Conservation (phyloP, 306 rosid genomes). For the Prunus armeniaca region DNA sequence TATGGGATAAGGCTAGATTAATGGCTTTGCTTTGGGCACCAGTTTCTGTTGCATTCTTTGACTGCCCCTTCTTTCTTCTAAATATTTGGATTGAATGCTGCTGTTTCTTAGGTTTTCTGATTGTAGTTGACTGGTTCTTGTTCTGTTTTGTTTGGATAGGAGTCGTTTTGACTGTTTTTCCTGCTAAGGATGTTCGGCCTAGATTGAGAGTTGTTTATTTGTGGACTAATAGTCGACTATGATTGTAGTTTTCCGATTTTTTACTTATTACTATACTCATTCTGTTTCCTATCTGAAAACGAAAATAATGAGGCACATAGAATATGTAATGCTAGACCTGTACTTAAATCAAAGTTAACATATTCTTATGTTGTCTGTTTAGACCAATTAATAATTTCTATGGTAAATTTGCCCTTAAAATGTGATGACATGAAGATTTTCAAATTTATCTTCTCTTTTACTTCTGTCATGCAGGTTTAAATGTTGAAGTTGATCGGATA, state of each 20-base stretch:
- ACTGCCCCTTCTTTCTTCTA: background rate
- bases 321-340: background rate
- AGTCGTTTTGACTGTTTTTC: background rate
- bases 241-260: background rate
- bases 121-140: background rate
- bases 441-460: background rate
- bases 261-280: background rate
- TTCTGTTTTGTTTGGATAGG: background rate
- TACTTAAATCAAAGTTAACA: background rate
- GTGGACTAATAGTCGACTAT: background rate
- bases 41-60: background rate
- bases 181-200: background rate
- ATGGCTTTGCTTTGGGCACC: background rate
- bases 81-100: background rate
- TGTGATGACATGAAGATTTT: background rate
- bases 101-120: background rate
- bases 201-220: background rate
- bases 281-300: background rate
- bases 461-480: conserved; percentile 56
- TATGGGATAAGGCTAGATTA: background rate
- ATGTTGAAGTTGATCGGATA: conserved; percentile 83
- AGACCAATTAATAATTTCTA: background rate
- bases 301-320: background rate
- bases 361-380: background rate
- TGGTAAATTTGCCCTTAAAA: background rate